Base-by-base conservation (phyloP, 306 rosid species). In the Corylus americana region DNA sequence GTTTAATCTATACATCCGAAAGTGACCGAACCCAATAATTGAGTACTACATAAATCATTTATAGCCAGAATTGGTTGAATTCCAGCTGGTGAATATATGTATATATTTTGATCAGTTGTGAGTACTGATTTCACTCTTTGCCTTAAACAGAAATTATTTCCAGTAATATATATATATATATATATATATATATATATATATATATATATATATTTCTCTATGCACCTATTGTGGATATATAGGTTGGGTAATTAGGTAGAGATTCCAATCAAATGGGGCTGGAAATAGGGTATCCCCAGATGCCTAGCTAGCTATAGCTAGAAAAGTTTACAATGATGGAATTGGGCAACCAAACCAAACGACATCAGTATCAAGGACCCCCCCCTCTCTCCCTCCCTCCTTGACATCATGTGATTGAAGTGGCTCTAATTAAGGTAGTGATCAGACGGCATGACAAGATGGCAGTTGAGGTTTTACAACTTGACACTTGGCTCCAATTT, bases 291-390 rank as follows among this genome's bases (percentile, higher is more conserved):
- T 48, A 31, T 58, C 42, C 61, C 39, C 61, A 74, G 73, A 44
- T 73, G 70, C 45, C 35, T 48, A 51, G 7, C 7, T 5, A 42
- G 45, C 7, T 42, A 42, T 51, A 82, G 45, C 7, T 42, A 42
- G 45, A 82, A 55, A 31, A 67, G 75, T 50, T 42, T 77, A 67
- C 69, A 66, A 48, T 22, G 69, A 81, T 48, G 61, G 81, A 83
- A 79, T 85, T 55, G 66, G 57, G 49, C 70, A 84, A 61, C 71
- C 42, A 71, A 70, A 67, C 16, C 42, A 71, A 70, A 67, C 29
- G 11, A 37, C 61, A 83, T 85, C 80, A 61, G 18, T 47, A 39
- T 77, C 75, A 79, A 76, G 75, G 75, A 73, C 84, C 84, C 59
- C 74, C 44, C 31, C 45, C 10, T 39, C 64, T 83, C 59, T 70